Evolutionary conservation across 169 alveolate species (phyloP), one percentile per base, ranked within the genome.

Genomic region (Babesia gibsoni): DNA sequence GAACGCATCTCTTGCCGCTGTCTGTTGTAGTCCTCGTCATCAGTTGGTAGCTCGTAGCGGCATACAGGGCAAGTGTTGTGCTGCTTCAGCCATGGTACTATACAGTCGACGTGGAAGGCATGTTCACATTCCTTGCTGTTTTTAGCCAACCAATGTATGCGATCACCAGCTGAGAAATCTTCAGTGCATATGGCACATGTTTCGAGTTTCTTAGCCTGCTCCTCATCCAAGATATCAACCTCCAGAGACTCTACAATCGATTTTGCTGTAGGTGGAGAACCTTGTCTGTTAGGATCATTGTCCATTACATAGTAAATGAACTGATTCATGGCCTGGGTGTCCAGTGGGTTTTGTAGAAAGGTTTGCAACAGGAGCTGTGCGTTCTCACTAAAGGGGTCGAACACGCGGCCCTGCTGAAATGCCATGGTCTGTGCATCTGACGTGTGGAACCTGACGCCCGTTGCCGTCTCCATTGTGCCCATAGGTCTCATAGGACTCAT

Each of bases 1-100:
- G 82, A 68, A n/a, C 91, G 69, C 22, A 87, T 66, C 22, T 75
- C 77, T 29, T 68, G 90, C 23, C 94, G 88, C 70, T 91, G 89
- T 22, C 78, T 68, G 75, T 93, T 93, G 87, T 93, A 94, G 36
- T 82, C 92, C n/a, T 84, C 94, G 90, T 93, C 96, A 75, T 93
- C 97, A 2, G 98, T 92, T 0, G 97, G 97, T 54, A 96, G 88
- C 70, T 96, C 98, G 70, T 74, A 92, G 77, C 99, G 91, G 78
- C 99, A 96, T 27, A 95, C 96, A 9, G 99, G 99, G 48, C 99
- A 96, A 23, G 98, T 89, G 74, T 95, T 95, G 70, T 94, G 96
- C 69, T 91, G 94, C 64, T 92, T 84, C 46, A 94, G 88, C 99
- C 99, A 96, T n/a, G 99, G 98, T 22, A 91, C 61, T 39, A 96